Percentiles rank a stretch among this genome's conserved stretches.
Evolutionary conservation across 768 basidiomycete species (phyloP).

Genomic region (Boletellus sp.): DNA sequence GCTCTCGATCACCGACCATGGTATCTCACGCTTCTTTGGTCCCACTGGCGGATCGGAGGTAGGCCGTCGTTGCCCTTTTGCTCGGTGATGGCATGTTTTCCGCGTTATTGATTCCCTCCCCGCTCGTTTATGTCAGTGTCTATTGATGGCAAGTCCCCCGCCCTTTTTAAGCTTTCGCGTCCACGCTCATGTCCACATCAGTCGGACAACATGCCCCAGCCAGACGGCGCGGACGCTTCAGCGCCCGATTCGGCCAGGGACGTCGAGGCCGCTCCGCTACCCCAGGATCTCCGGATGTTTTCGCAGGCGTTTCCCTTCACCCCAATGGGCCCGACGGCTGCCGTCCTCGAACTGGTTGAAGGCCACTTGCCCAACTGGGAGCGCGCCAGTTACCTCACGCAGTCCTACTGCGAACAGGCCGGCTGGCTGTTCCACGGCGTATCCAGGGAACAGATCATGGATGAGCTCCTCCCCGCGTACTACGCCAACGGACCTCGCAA

Average conservation of each 20-base stretch:
- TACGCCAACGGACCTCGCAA: constrained; percentile 31
- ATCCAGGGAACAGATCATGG: constrained; percentile 41
- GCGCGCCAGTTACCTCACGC: constrained; percentile 42
- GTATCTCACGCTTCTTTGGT: constrained; percentile 61
- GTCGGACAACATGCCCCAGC: constrained; percentile 22
- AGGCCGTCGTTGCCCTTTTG: constrained; percentile 17
- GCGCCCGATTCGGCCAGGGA: constrained; percentile 27
- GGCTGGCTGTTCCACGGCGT: constrained; percentile 53
- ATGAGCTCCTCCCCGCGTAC: constrained; percentile 40
- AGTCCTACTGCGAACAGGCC: constrained; percentile 46
- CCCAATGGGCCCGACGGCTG: constrained; percentile 46
- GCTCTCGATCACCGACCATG: constrained; percentile 56
- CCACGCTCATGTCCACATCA: constrained; percentile 14
- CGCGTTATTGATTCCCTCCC: constrained; percentile 6
- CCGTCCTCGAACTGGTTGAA: constrained; percentile 49
- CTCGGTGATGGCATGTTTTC: not conserved
- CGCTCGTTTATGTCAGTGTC: constrained; percentile 25
- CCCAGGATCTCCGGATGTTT: constrained; percentile 42
- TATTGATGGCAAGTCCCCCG: constrained; percentile 29
- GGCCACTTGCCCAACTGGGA: constrained; percentile 52
- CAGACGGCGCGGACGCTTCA: constrained; percentile 15
- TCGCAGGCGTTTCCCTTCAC: constrained; percentile 64
- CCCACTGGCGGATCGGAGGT: constrained; percentile 69
- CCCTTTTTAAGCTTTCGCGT: not conserved
- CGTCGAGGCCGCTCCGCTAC: constrained; percentile 28